Base-by-base conservation (phyloP, 2,329 filamentous ascomycete species). In the Pseudocercospora vitis region DNA sequence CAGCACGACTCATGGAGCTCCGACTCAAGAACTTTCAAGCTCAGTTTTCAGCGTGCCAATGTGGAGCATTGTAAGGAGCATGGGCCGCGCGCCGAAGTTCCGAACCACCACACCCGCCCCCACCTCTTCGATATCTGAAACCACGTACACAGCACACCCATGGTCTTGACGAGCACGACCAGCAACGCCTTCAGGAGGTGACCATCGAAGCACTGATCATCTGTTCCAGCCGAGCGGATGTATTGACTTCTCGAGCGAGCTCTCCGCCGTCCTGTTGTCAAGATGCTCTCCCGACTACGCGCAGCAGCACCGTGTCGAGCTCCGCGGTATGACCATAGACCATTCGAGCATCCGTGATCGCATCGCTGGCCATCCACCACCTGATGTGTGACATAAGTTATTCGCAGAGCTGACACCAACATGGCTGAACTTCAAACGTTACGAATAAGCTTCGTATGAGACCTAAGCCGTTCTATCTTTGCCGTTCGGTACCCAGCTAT, bases 381-480 rank as follows among this genome's bases (percentile, higher is more conserved):
- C 35, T 23, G 12, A 23, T 40, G n/a, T 40, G 35, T 12, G n/a
- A 23, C 35, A 40, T 40, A n/a, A n/a, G n/a, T n/a, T n/a, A 11
- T 19, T 16, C 23, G 35, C 11, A 40, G 35, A 7, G 19, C 16
- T 40, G 35, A 19, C 35, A 19, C 18, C 11, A 19, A 23, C 18
- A 40, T 19, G 35, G 35, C 35, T 40, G 35, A 40, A 7, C 6
- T 11, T 29, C 26, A 29, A 29, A 29, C 6, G 6, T 7, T 11
- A 29, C 26, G 35, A 23, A 40, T 40, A 40, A 40, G 35, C 35
- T 40, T 19, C 16, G 18, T 23, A 40, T 40, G 35, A 23, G 19
- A 40, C n/a, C 35, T 19, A 40, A 40, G 18, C 11, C 23, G 18
- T 40, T 40, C 35, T 23, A 23, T 40, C 35, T 40, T 40, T 40